phyloP scores from a whole-genome alignment of 148 eudicot genomes.

The Fagopyrum tataricum region DNA sequence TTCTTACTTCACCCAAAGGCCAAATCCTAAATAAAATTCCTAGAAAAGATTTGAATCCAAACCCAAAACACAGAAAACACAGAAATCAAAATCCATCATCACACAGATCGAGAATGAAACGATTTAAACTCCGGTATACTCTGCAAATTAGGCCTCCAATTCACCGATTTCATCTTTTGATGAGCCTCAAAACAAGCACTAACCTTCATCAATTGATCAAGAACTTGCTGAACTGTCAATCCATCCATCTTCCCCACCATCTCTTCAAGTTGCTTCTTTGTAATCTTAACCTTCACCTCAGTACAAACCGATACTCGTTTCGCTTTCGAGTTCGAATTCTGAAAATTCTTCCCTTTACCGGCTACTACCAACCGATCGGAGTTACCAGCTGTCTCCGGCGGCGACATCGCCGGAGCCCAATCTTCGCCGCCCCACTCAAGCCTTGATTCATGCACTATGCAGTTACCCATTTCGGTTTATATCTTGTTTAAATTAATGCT shows the following conservation, averaged over 20 bases:
- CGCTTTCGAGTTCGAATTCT: background rate
- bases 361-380: background rate
- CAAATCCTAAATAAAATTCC: background rate
- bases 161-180: constrained; percentile 10
- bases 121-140: constrained; percentile 39
- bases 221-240: constrained; percentile 30
- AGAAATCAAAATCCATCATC: background rate
- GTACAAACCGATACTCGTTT: background rate
- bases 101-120: background rate
- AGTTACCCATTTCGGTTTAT: background rate
- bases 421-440: constrained; percentile 7
- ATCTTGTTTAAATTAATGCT: background rate
- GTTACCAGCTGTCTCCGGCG: background rate
- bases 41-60: background rate
- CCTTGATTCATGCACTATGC: background rate
- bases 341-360: background rate
- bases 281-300: constrained; percentile 36
- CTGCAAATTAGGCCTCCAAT: constrained; percentile 52
- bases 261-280: constrained; percentile 39
- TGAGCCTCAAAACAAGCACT: constrained; percentile 28
- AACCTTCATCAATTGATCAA: constrained; percentile 29
- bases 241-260: constrained; percentile 19
- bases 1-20: background rate
- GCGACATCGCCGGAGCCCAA: background rate
- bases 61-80: background rate